Evolutionary conservation across 1,139 yeast species (phyloP), one percentile per base, ranked within the genome.

Genomic region (Sugiyamaella neomexicana): DNA sequence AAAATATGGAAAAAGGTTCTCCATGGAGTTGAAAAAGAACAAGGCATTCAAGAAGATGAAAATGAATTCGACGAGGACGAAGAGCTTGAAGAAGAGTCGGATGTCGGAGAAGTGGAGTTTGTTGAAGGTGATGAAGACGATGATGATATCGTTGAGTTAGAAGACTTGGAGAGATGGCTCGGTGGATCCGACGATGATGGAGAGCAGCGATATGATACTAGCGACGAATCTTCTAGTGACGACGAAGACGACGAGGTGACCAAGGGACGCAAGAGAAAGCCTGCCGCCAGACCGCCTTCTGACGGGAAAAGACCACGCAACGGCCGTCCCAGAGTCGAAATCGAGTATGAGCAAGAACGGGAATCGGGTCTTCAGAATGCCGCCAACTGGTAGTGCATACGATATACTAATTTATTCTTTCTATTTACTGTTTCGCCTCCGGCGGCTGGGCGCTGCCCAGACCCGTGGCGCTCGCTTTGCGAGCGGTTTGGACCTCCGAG

Each of bases 1-100:
- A 85, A 85, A 74, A 83, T 93, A 59, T 93, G 99, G 99, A 86
- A 86, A 79, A 89, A 84, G 75, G 95, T 93, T 25, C 80, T 93
- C 75, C 89, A 93, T 62, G 83, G 81, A 61, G 84, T 85, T 64
- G 85, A 80, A 59, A 80, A 80, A 50, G 74, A 74, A 48, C 77
- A 78, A 66, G 79, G 82, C 51, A 82, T 80, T 60, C 25, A 20
- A 5, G 85, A 82, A 57, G 87, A 82, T 49, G 86, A 82, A 56
- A 83, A 82, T 40, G 84, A 79, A 48, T 79, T 78, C 47, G 84
- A 80, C 54, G 85, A 83, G 53, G 82, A 81, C 44, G 89, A 84
- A 53, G 81, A 80, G 53, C 85, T 79, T 50, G 83, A 79, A 46
- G 81, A 75, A 41, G 74, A 72, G 52, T 56, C 59, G 6, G 60